Evolutionary conservation across 1,139 yeast species (phyloP).

Genomic region (Pneumocystis wakefieldiae): DNA sequence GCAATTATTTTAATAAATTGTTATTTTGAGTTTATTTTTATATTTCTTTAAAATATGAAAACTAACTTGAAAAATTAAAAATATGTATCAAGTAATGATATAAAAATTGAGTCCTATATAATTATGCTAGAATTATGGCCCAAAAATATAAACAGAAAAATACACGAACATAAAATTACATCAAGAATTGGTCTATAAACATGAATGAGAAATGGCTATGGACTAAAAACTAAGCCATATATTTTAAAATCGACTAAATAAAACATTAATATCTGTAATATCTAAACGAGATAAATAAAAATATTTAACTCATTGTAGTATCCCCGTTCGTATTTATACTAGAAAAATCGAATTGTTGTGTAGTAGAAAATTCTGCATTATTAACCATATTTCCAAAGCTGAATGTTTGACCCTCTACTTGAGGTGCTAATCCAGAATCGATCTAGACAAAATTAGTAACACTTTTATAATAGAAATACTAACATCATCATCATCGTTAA

Average conservation of each 20-base stretch:
- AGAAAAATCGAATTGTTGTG: not conserved
- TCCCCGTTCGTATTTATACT: not conserved
- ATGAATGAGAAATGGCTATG: not conserved
- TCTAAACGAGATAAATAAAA: not conserved
- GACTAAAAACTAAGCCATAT: not conserved
- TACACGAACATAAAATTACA: not conserved
- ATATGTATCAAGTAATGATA: not conserved
- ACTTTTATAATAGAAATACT: conserved; percentile 17
- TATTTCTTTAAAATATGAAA: not conserved
- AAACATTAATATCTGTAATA: not conserved
- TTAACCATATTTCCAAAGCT: not conserved
- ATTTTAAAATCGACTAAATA: not conserved
- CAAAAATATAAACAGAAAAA: not conserved
- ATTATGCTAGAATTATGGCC: not conserved
- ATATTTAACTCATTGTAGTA: not conserved
- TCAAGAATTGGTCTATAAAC: not conserved
- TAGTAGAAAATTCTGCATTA: not conserved
- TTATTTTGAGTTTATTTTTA: not conserved
- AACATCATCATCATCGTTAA: conserved; percentile 66
- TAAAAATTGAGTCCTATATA: not conserved
- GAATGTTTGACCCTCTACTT: not conserved
- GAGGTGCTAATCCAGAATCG: not conserved
- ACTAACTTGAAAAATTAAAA: not conserved
- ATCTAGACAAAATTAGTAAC: not conserved
- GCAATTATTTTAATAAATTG: not conserved